These are phyloP conservation scores for Rubia tinctorum DNA, from an alignment of 305 asterid species.

Conservation along the genomic window DNA sequence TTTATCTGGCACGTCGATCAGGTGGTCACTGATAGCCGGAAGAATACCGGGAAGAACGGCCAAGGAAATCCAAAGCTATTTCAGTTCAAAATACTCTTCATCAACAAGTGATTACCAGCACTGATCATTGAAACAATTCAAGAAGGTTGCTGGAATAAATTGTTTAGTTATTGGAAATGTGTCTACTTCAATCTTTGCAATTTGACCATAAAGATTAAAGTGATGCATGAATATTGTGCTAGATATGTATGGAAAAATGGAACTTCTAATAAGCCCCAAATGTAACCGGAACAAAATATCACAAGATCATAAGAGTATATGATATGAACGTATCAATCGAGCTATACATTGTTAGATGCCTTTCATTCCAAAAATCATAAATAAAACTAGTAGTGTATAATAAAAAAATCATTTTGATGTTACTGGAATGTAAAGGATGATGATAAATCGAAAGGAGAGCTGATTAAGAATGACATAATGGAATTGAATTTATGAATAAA, in stretches of 20 bases:
- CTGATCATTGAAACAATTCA: background rate
- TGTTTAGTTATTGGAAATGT: background rate
- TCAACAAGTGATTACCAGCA: slow-evolving; percentile 13
- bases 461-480: no score
- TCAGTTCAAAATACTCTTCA: slow-evolving; percentile 13
- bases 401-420: no score
- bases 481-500: no score
- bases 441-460: no score
- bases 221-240: background rate
- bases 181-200: background rate
- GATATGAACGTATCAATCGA: no score
- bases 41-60: slow-evolving; percentile 35
- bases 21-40: slow-evolving; percentile 34
- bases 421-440: no score
- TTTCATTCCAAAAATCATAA: no score
- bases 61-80: slow-evolving; percentile 26
- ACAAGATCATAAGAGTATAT: background rate
- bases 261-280: background rate
- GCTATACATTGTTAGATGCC: no score
- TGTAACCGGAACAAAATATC: background rate
- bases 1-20: background rate
- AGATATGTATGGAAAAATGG: background rate
- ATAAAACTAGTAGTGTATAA: no score
- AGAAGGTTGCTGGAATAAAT: background rate
- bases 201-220: background rate